Evolutionary conservation across 2,329 filamentous ascomycete species (phyloP), one percentile per base, ranked within the genome.

Genomic region (Delphinella strobiligena): DNA sequence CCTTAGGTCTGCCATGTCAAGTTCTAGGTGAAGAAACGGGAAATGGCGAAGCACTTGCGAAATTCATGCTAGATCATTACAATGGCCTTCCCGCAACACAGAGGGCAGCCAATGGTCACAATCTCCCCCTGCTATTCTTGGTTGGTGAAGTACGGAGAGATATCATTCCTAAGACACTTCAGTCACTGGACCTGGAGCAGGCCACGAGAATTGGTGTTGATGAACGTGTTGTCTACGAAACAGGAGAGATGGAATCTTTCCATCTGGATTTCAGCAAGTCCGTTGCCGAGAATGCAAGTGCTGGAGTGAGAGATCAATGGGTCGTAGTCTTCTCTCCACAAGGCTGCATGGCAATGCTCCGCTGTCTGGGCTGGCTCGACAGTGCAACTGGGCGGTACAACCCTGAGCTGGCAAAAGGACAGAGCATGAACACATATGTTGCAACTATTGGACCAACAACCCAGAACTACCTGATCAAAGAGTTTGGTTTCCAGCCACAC

Each of bases 401-500:
- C 9, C 34, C 44, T 8, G 52, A 46, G 16, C 34, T 50, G n/a
- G 40, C 33, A 12, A 33, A 32, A 11, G 36, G 31, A 8, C 48
- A 40, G 42, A 56, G 52, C 45, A 37, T 47, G 40, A 41, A 39
- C 9, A 80, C 78, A 1, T 77, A 74, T 46, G 68, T 96, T 45
- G 85, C 81, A 11, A 93, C 88, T 0, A 98, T 98, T 59, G 91
- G 91, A 1, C 89, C 91, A 10, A 98, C 91, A 14, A 98, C 91
- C 9, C 72, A 80, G 46, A 78, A 87, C 49, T 78, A 85, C 61
- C 62, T 98, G 33, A 56, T 66, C 12, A 64, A 68, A 15, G 70
- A 67, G 1, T 85, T 86, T 56, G 73, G 63, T 1, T 81, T 78
- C 47, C 69, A 77, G 50, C 77, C 84, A 1, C 78, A 89, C 54